Evolutionary conservation across 768 basidiomycete species (phyloP), one percentile per base, ranked within the genome.

Genomic region (Mycena maculata): DNA sequence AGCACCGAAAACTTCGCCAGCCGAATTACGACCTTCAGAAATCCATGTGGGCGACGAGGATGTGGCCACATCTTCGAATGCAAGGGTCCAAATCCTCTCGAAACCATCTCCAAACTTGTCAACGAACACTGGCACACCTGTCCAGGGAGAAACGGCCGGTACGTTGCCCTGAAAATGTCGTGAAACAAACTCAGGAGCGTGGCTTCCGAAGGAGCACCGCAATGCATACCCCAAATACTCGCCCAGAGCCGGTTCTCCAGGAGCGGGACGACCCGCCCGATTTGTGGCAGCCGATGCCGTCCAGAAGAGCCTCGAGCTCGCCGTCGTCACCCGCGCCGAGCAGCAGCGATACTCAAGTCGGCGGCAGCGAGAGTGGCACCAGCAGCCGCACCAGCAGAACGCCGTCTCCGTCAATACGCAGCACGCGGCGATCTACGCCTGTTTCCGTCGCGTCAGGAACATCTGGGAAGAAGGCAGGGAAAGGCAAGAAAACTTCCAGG

Each of bases 51-150:
- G 3, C 60, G 60, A 3, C 39, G 39, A 15, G 60, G 60, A 23
- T 62, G 60, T n/a, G 30, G 30, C 30, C 60, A 62, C 23, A 53
- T 62, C 18, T 54, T 62, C 30, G 61, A 63, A 47, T 54, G 47
- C 33, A 52, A 5, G 11, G 61, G 61, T 2, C 61, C 61, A 4
- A 38, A 63, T 23, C 41, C 45, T 18, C 61, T 63, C 2, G 45
- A 25, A 8, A 63, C 44, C 42, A 63, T 63, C 3, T 53, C 53
- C 5, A 30, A 36, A 2, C 53, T 54, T 11, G 61, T 63, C 6
- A 45, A 42, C 44, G 61, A 63, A 33, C 61, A 63, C 23, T 55
- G 33, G 31, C 23, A 27, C 22, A 9, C 23, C 9, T 63, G 61
- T 16, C 52, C 42, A 38, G 53, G 61, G 1, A 52, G 53, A 20